Percentiles rank a stretch among this genome's conserved stretches.
These are phyloP conservation scores for Agaricus subrufescens DNA, from an alignment of 768 basidiomycete species.

Conservation along the genomic window DNA sequence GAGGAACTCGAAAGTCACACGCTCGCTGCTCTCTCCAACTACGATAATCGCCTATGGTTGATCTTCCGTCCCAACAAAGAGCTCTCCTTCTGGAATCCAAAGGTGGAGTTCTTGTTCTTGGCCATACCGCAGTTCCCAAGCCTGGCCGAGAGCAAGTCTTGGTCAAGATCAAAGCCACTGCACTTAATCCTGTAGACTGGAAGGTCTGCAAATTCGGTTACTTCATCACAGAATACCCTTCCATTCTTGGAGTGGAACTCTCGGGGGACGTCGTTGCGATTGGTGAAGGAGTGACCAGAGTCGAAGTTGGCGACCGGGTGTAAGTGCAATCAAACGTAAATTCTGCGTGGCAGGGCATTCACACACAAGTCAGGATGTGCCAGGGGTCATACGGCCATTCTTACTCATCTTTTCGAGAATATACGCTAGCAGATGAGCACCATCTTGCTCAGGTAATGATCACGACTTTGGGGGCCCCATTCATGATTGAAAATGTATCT, in stretches of 20 bases:
- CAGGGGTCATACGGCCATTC: conserved; percentile 32
- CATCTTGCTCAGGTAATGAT: conserved; percentile 33
- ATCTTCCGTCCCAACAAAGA: no score
- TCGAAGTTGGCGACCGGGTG: conserved; percentile 52
- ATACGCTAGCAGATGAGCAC: conserved; percentile 33
- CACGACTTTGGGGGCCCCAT: conserved; percentile 2
- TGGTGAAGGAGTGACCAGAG: conserved; percentile 45
- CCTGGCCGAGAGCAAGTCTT: conserved; percentile 36
- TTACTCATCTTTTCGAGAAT: conserved; percentile 40
- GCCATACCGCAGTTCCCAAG: conserved; percentile 12
- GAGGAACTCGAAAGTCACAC: no score
- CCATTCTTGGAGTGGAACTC: conserved; percentile 42
- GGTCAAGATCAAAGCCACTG: conserved; percentile 32
- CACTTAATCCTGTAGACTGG: conserved; percentile 49
- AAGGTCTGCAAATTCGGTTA: conserved; percentile 39
- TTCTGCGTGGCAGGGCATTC: background rate
- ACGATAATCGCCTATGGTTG: no score
- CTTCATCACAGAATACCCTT: conserved; percentile 37
- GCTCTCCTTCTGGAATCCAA: no score
- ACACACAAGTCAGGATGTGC: conserved; percentile 27
- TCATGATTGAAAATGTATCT: background rate
- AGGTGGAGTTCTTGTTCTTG: background rate
- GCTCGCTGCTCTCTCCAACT: no score
- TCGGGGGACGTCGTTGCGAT: conserved; percentile 49
- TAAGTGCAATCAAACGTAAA: conserved; percentile 19